Evolutionary conservation across 352 stramenopile genomes (phyloP).

Genomic region (Globisporangium megalacanthum): DNA sequence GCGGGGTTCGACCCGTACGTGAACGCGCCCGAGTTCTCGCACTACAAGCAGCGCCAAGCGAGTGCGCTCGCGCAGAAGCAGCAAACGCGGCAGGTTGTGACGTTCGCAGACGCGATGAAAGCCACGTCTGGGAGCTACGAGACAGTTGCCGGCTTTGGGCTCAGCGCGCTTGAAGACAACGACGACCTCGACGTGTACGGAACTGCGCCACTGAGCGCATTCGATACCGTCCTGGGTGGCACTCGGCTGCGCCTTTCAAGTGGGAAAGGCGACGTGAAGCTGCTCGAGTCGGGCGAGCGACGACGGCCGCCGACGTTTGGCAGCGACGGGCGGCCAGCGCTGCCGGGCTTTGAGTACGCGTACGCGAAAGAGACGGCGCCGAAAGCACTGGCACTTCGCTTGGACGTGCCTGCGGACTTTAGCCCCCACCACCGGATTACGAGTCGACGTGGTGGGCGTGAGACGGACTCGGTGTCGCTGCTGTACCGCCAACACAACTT

Average conservation of each 20-base stretch:
- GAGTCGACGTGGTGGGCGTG: slow-evolving; percentile 15
- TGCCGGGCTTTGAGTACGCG: slow-evolving; percentile 56
- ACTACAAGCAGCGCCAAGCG: slow-evolving; percentile 36
- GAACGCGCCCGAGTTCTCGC: slow-evolving; percentile 65
- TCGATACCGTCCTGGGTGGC: slow-evolving; percentile 52
- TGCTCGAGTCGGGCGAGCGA: slow-evolving; percentile 26
- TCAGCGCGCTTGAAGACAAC: slow-evolving; percentile 79
- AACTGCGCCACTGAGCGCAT: slow-evolving; percentile 51
- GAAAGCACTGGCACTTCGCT: slow-evolving; percentile 27
- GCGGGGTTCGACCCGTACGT: slow-evolving; percentile 74
- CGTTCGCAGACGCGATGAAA: slow-evolving; percentile 70
- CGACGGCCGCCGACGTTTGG: slow-evolving; percentile 23
- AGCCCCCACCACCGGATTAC: slow-evolving; percentile 45
- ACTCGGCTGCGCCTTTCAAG: slow-evolving; percentile 12
- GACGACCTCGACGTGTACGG: slow-evolving; percentile 83
- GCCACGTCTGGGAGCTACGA: slow-evolving; percentile 25
- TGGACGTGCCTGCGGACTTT: slow-evolving; percentile 54
- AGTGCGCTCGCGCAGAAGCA: slow-evolving; percentile 18
- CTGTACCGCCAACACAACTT: slow-evolving; percentile 64
- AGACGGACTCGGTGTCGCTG: slow-evolving; percentile 11
- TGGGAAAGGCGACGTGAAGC: slow-evolving; percentile 19
- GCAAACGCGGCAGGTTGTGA: slow-evolving; percentile 45
- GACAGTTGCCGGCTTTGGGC: slow-evolving; percentile 45
- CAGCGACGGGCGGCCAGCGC: slow-evolving; percentile 44
- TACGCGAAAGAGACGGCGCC: slow-evolving; percentile 32